Base-by-base conservation (phyloP, 1,284 basidiomycete species). In the Cutaneotrichosporon arboriforme region DNA sequence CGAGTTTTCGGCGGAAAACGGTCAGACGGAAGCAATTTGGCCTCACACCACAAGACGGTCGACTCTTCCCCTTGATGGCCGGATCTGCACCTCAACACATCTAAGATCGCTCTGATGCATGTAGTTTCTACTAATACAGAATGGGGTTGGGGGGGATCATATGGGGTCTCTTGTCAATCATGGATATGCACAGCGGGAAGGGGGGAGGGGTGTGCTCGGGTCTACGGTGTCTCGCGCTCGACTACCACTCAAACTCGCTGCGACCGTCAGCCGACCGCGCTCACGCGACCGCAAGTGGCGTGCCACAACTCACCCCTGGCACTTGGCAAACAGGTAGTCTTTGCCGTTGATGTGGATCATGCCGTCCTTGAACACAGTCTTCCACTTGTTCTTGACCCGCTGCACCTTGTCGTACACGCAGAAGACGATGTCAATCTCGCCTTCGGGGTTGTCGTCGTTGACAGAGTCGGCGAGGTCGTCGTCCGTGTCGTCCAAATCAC, bases 361-460 rank as follows among this genome's bases (percentile, higher is more conserved):
- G 14, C 96, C 96, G 66, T 98, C 96, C 77, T 96, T 96, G 57
- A 99, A 82, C n/a, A 92, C 86, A 57, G 93, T 96, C 80, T 98
- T 98, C 96, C 96, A 99, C 79, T 97, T 99, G 80, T 97, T 98
- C 78, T 97, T 97, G 26, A 97, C 93, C 18, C 96, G 83, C 54
- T 93, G 90, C 35, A 97, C 92, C 84, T 98, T 98, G 75, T 99
- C 96, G 70, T 97, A 98, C 12, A 96, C 92, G 72, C 94, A 97
- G 66, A 97, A 94, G 35, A 98, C 90, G 52, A 97, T 92, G 72
- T 99, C 93, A 1, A 84, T 83, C 77, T 57, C 74, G 18, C 73
- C 75, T 14, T 76, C 78, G 10, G 76, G 77, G 8, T 75, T 74
- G 8, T 73, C 76, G 10, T 71, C 77, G 17, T 76, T 74, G 3